Evolutionary conservation across 176 grass and related monocot genomes (phyloP), one percentile per base, ranked within the genome.

Genomic region (Poa pratensis): DNA sequence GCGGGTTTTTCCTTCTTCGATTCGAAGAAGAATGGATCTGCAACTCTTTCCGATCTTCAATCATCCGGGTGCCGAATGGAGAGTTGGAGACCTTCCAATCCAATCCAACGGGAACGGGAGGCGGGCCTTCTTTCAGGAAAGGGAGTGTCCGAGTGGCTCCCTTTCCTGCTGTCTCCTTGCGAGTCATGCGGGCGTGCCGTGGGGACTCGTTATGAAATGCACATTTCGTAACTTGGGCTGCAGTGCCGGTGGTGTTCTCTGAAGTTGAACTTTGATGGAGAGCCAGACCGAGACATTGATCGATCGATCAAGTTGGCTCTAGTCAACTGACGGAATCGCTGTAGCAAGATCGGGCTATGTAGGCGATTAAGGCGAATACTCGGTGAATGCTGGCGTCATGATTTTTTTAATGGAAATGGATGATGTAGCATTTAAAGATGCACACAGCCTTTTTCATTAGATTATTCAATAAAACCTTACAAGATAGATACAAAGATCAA

Each of bases 261-360:
- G 28, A 62, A 67, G 3, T 85, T 59, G 39, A 80, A 66, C 67
- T 82, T 73, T 45, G 32, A 62, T 22, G 50, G 68, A 84, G 15
- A 37, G 34, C 49, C 30, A 80, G 27, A 26, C 55, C 28, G 17
- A 66, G 64, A 11, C 46, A 68, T 9, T 12, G 53, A 77, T 49
- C 3, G 78, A 89, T 75, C 71, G 28, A 30, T 30, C 28, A 30
- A 42, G 27, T 30, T 74, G 76, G 83, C 37, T 24, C 5, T 20
- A 16, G 77, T 76, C 82, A 85, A 76, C 82, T 6, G 7, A 16
- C 19, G 7, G 49, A 8, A 7, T 17, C 0, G 37, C 10, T 7
- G 27, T 15, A 2, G 79, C 71, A 80, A 89, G 82, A 81, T 85
- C 87, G 82, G 71, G 27, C 69, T 81, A 35, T 61, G 82, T 68